Conservation (phyloP, 306 rosid species). For the Vigna angularis region DNA sequence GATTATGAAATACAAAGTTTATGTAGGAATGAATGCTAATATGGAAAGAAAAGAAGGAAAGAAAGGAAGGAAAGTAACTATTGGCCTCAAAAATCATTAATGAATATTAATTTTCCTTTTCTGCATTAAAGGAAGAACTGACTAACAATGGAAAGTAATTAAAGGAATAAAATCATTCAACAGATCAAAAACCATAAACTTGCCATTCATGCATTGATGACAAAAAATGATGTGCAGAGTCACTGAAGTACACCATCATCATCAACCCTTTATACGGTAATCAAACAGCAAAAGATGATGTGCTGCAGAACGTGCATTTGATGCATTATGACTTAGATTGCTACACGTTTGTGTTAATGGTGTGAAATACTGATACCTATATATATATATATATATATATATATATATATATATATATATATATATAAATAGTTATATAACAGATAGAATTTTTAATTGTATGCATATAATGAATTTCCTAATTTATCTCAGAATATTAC, state of each 20-base stretch:
- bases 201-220: neutral
- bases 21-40: constrained; percentile 23
- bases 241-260: neutral
- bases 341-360: neutral
- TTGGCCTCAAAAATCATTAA: neutral
- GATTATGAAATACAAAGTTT: neutral
- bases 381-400: no score
- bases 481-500: no score
- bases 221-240: neutral
- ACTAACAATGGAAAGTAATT: neutral
- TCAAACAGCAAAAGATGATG: neutral
- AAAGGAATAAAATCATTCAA: constrained; percentile 15
- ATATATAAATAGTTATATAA: no score
- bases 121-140: neutral
- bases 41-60: constrained; percentile 7
- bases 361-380: no score
- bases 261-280: neutral
- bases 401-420: no score
- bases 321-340: neutral
- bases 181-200: neutral
- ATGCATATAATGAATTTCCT: no score
- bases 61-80: constrained; percentile 2
- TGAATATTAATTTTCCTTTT: neutral
- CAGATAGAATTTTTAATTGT: no score
- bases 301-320: neutral